phyloP scores from a whole-genome alignment of 257 asterid species.

The Solanum gracilifrons region DNA sequence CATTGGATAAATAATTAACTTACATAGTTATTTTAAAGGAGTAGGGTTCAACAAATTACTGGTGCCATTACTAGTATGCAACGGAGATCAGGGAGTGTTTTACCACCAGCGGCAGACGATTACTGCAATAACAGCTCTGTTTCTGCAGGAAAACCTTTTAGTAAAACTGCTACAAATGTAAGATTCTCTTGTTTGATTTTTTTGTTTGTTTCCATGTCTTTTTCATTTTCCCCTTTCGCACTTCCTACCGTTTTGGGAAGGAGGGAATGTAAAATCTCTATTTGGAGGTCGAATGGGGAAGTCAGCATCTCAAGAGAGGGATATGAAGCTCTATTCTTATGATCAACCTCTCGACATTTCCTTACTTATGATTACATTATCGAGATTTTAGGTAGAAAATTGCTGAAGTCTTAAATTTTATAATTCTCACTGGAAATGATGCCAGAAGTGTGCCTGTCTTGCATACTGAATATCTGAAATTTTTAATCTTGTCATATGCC shows the following conservation, averaged over 20 bases:
- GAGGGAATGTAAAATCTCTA: not conserved
- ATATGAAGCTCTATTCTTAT: not conserved
- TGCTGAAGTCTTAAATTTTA: not conserved
- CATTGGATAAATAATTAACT: slow-evolving; percentile 19
- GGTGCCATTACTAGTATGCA: slow-evolving; percentile 54
- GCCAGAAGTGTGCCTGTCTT: not conserved
- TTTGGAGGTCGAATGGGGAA: not conserved
- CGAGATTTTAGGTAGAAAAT: not conserved
- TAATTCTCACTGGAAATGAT: not conserved
- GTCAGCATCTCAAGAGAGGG: not conserved
- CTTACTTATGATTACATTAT: not conserved
- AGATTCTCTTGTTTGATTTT: slow-evolving; percentile 18
- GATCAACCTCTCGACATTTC: not conserved
- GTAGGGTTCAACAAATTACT: slow-evolving; percentile 68
- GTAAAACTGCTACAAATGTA: slow-evolving; percentile 61
- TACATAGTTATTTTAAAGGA: slow-evolving; percentile 47
- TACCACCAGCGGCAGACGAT: slow-evolving; percentile 89
- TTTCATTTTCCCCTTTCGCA: not conserved
- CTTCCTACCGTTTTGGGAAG: not conserved
- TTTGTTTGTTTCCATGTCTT: not conserved
- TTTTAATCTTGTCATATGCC: not conserved
- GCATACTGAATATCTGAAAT: not conserved
- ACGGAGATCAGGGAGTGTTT: slow-evolving; percentile 61
- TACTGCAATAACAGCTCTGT: slow-evolving; percentile 44
- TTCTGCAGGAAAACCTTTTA: slow-evolving; percentile 47